These are phyloP conservation scores for Pisolithus albus DNA, from an alignment of 768 basidiomycete species.

Conservation along the genomic window DNA sequence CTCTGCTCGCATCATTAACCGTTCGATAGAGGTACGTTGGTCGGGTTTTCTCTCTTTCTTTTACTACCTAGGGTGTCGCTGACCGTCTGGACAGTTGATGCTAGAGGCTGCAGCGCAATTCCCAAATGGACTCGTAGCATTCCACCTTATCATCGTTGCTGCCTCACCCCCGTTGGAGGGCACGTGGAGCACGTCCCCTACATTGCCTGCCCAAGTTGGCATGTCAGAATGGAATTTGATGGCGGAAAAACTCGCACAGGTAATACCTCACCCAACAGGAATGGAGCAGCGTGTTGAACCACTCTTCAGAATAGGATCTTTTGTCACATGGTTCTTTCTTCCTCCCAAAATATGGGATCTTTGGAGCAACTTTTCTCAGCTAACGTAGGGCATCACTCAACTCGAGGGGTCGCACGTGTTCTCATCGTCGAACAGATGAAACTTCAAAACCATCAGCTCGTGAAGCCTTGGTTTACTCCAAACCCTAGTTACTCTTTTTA, in stretches of 20 bases:
- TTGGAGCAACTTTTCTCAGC: constrained; percentile 44
- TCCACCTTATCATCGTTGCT: constrained; percentile 51
- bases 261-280: constrained; percentile 19
- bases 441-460: constrained; percentile 16
- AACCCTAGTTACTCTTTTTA: constrained; percentile 35
- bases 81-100: constrained; percentile 16
- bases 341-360: constrained; percentile 39
- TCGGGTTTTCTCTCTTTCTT: not conserved
- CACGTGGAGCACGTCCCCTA: constrained; percentile 18
- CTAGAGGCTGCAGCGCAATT: constrained; percentile 24
- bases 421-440: constrained; percentile 15
- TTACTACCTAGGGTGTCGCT: not conserved
- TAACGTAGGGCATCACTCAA: constrained; percentile 28
- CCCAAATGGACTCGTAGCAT: constrained; percentile 28
- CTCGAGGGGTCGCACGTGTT: not conserved
- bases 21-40: constrained; percentile 39
- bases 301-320: constrained; percentile 43
- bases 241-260: constrained; percentile 40
- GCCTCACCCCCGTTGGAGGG: constrained; percentile 38
- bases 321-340: constrained; percentile 50
- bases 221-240: constrained; percentile 37
- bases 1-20: constrained; percentile 36
- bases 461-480: constrained; percentile 36
- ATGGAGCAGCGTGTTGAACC: constrained; percentile 13
- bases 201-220: constrained; percentile 23